Base-by-base conservation (phyloP, 768 basidiomycete species). In the Multifurca ochricompacta region DNA sequence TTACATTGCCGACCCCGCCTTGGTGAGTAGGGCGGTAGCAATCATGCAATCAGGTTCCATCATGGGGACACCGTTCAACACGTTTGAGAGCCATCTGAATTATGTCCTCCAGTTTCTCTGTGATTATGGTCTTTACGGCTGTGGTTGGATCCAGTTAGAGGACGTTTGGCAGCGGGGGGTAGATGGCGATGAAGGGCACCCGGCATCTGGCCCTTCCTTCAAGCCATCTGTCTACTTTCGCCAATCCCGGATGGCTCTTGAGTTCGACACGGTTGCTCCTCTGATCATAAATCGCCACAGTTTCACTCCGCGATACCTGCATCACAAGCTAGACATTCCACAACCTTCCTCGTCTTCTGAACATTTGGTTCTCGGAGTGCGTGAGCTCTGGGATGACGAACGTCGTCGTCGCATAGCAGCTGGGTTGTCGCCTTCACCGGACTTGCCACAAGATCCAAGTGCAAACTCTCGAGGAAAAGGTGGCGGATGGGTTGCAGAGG, bases 321-420 rank as follows among this genome's bases (percentile, higher is more conserved):
- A 86, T 58, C 80, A 90, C 64, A 76, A 78, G 54, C 71, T 85
- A 40, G 59, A 66, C 25, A 87, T 92, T 55, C 80, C 85, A 51
- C 68, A 75, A 30, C 70, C 78, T 18, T 63, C 71, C 37, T 61
- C 76, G 14, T 66, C 81, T 51, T 59, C 75, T 10, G 88, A 89
- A 61, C 90, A 88, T 40, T 77, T 95, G 25, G 87, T 99, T 6
- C 74, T 83, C 37, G 85, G 91, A 63, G 87, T 98, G 42, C 83
- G 89, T 58, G 95, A 97, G 69, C 74, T 98, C 2, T 99, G 95
- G 95, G 90, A 94, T 47, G 93, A 97, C 63, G 95, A 99, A 70
- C 80, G 87, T n/a, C 74, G 75, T 10, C 80, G 92, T 8, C 77
- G 94, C 18, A 67, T 69, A 23, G 74, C 74, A 3, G 78, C 76